Conservation (phyloP, 2,329 filamentous ascomycete species). For the Huntiella abstrusa region DNA sequence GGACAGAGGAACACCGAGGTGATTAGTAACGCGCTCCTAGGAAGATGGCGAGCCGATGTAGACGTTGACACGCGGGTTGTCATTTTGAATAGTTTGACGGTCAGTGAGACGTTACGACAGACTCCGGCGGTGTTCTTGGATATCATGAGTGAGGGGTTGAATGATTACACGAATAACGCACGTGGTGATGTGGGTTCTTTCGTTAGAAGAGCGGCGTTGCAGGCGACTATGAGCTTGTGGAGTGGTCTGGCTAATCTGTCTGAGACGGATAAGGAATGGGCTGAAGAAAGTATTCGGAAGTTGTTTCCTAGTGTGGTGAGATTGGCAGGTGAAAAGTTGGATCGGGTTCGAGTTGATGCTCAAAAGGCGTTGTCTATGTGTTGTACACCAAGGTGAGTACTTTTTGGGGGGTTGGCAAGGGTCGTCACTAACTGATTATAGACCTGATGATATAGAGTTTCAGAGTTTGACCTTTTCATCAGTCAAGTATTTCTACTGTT, state of each 20-base stretch:
- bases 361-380: conserved; percentile 31
- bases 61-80: conserved; percentile 34
- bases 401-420: too few species aligned
- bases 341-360: conserved; percentile 58
- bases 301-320: conserved; percentile 38
- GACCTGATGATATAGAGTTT: conserved; percentile 15
- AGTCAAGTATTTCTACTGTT: conserved; percentile 34
- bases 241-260: conserved; percentile 16
- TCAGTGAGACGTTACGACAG: conserved; percentile 25
- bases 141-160: conserved; percentile 40
- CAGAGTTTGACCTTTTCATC: conserved; percentile 34
- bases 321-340: conserved; percentile 73
- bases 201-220: conserved; percentile 62
- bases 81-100: conserved; percentile 34
- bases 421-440: too few species aligned
- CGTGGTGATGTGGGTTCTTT: conserved; percentile 80
- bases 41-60: conserved; percentile 32
- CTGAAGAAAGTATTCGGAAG: conserved; percentile 17
- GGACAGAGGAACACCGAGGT: conserved; percentile 14
- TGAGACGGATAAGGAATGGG: conserved; percentile 14
- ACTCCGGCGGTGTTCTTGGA: conserved; percentile 24
- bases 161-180: conserved; percentile 82
- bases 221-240: conserved; percentile 51
- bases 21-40: conserved; percentile 27
- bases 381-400: too few species aligned